phyloP scores from a whole-genome alignment of 805 yeast genomes.

The Kregervanrija delftensis region DNA sequence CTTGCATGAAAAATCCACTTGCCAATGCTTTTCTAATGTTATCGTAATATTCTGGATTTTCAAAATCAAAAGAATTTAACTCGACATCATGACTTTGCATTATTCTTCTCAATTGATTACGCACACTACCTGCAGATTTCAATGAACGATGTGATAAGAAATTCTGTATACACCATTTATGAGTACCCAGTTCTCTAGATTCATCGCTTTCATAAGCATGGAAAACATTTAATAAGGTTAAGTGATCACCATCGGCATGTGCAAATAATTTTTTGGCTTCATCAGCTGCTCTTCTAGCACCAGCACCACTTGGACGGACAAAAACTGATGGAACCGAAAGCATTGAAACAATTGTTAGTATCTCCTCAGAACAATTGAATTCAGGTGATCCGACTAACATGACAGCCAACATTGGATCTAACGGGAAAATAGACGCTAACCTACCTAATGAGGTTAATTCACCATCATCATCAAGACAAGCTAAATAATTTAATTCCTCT shows the following conservation, averaged over 20 bases:
- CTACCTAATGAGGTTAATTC: slow-evolving; percentile 85
- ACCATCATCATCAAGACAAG: slow-evolving; percentile 89
- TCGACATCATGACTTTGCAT: slow-evolving; percentile 79
- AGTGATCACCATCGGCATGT: slow-evolving; percentile 92
- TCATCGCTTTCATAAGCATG: slow-evolving; percentile 77
- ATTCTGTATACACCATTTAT: slow-evolving; percentile 89
- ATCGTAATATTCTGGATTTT: slow-evolving; percentile 58
- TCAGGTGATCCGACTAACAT: slow-evolving; percentile 85
- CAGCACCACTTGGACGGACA: slow-evolving; percentile 82
- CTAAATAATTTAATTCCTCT: slow-evolving; percentile 86
- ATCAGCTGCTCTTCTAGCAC: slow-evolving; percentile 83
- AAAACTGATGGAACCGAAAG: slow-evolving; percentile 91
- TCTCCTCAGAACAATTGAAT: slow-evolving; percentile 81
- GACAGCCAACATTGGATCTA: slow-evolving; percentile 93
- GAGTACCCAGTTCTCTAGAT: slow-evolving; percentile 56
- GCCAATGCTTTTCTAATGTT: slow-evolving; percentile 81
- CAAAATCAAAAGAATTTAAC: slow-evolving; percentile 60
- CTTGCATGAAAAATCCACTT: slow-evolving; percentile 98
- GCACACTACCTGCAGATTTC: slow-evolving; percentile 77
- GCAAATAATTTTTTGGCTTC: slow-evolving; percentile 83
- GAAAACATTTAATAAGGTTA: slow-evolving; percentile 82
- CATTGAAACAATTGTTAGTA: slow-evolving; percentile 82
- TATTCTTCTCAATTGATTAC: slow-evolving; percentile 73
- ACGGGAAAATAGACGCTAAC: slow-evolving; percentile 85
- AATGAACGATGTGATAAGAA: slow-evolving; percentile 79